Percentiles rank a stretch among this genome's conserved stretches.
Conservation (phyloP, 768 basidiomycete species). For the Kwoniella bestiolae region DNA sequence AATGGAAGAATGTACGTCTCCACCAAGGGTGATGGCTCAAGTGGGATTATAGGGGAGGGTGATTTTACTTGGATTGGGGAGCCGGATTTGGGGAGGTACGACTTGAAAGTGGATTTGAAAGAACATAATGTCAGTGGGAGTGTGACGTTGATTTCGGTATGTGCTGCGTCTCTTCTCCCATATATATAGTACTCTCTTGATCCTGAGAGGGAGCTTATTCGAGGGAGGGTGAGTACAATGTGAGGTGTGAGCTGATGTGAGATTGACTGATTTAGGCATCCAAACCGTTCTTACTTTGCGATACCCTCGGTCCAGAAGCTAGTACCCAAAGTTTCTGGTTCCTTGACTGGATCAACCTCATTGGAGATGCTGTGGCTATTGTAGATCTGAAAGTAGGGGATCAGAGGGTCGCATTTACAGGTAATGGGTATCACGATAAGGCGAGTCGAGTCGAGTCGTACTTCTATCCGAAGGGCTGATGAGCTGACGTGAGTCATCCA, state of each 20-base stretch:
- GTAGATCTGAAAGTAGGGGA: conserved; percentile 12
- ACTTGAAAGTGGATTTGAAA: conserved; percentile 1
- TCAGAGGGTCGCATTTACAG: conserved; percentile 11
- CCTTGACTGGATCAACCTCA: conserved; percentile 16
- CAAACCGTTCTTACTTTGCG: background rate
- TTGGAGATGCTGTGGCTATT: conserved; percentile 11
- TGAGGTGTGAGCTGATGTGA: no score
- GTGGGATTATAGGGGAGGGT: conserved; percentile 6
- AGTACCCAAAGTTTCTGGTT: conserved; percentile 7
- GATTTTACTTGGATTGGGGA: conserved; percentile 17
- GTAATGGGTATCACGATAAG: conserved; percentile 22
- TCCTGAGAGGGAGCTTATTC: no score
- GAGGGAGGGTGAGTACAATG: no score
- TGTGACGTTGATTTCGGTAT: conserved; percentile 4
- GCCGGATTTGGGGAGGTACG: conserved; percentile 10
- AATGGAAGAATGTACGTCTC: conserved; percentile 7
- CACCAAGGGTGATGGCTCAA: conserved; percentile 13
- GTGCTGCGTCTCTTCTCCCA: background rate
- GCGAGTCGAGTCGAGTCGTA: background rate
- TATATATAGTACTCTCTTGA: no score
- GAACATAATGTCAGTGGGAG: conserved; percentile 11
- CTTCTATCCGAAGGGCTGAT: no score
- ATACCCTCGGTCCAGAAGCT: background rate
- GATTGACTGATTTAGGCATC: no score
- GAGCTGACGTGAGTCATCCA: background rate